Base-by-base conservation (phyloP, 441 rosid species). In the Arabidopsis hybrid region DNA sequence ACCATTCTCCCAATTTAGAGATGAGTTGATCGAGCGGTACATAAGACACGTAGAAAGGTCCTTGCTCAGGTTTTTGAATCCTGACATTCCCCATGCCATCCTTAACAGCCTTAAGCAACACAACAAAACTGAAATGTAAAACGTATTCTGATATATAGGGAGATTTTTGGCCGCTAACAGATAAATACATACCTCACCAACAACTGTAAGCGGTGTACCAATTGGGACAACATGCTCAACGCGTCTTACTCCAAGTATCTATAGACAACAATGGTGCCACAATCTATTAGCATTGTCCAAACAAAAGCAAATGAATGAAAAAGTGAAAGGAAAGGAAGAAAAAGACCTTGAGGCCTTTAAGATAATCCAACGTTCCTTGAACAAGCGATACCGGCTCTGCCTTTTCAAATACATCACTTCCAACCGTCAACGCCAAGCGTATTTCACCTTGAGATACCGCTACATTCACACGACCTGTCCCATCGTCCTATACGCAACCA, bases 221-320 rank as follows among this genome's bases (percentile, higher is more conserved):
- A 85, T 79, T 11, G 98, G 97, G 64, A 93, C 97, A 60, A 91
- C 85, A 21, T 87, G 78, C 66, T 93, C 98, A 62, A 83, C 86
- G 35, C 89, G 83, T 85, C 89, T 91, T 56, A 90, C 88, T 70
- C 98, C 98, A 81, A 93, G 93, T 96, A 90, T 91, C 98, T 93
- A 80, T 67, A 74, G 59, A 73, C 8, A 74, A 69, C 6, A 75
- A 61, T 60, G 40, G 59, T 55, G 63, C 62, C 65, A 61, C 59
- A 69, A 16, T 18, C 8, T 69, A 46, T 55, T 4, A 51, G 4
- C 45, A 17, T 18, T 16, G 16, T 55, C 17, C 43, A 66, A 26
- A 47, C 60, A 65, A 12, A 11, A 47, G 13, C 34, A 74, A 40
- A 56, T 2, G 12, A 38, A 18, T 60, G 50, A 40, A 26, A 42